Conservation (phyloP, 2,329 filamentous ascomycete genomes). For the Cercospora zeae-maydis region DNA sequence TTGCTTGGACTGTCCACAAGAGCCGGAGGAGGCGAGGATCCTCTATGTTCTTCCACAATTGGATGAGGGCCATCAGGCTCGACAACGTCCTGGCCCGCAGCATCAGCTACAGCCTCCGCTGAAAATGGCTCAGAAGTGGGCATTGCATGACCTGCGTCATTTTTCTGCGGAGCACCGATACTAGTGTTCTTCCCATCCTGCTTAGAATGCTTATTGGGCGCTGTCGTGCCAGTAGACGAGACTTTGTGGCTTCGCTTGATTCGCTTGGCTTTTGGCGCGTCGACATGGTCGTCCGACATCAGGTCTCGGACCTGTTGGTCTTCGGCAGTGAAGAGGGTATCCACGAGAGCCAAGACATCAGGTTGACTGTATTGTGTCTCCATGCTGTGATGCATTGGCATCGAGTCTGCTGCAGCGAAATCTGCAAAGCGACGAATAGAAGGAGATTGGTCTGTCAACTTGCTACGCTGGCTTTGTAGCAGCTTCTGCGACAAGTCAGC, state of each 20-base stretch:
- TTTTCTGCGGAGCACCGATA: neutral
- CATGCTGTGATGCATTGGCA: constrained; percentile 18
- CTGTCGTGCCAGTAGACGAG: neutral
- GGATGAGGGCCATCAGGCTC: neutral
- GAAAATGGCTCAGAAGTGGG: neutral
- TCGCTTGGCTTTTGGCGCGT: constrained; percentile 24
- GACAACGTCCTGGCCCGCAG: neutral
- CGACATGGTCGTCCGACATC: neutral
- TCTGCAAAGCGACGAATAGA: constrained; percentile 3
- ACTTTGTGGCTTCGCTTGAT: constrained; percentile 1
- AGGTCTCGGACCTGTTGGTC: constrained; percentile 25
- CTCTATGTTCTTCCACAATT: no score
- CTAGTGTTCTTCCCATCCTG: neutral
- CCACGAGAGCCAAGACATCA: constrained; percentile 34
- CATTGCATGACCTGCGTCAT: neutral
- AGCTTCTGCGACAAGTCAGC: constrained; percentile 23
- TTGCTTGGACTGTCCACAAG: constrained; percentile 30
- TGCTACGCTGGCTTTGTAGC: constrained; percentile 29
- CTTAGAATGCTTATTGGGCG: neutral
- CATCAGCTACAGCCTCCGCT: neutral
- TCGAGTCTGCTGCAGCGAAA: neutral
- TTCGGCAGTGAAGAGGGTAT: constrained; percentile 37
- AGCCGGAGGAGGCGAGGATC: constrained; percentile 6
- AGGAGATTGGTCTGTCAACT: constrained; percentile 31
- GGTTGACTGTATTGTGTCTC: constrained; percentile 28